A percentile compares a stretch with the other conserved stretches of the same genome.
phyloP scores from a whole-genome alignment of 2,329 filamentous ascomycete species.

The Ascochyta lentis region DNA sequence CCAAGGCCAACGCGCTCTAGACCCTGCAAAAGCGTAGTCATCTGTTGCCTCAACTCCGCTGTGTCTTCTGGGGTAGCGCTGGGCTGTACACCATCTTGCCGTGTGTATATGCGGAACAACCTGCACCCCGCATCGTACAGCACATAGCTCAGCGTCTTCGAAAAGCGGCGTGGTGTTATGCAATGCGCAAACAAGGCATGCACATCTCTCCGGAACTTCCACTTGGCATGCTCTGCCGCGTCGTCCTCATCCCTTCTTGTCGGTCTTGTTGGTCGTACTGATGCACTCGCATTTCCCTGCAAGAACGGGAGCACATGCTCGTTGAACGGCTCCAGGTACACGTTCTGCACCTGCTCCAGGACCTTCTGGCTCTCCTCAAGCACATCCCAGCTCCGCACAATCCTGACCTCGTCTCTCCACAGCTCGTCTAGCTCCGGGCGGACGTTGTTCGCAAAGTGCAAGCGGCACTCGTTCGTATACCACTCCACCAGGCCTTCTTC shows the following conservation, averaged over 20 bases:
- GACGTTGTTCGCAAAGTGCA: slow-evolving; percentile 50
- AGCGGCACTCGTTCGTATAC: slow-evolving; percentile 53
- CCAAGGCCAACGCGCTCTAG: slow-evolving; percentile 71
- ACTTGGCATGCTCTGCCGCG: slow-evolving; percentile 27
- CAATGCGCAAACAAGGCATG: slow-evolving; percentile 71
- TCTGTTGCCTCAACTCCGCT: slow-evolving; percentile 54
- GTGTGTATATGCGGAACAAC: slow-evolving; percentile 51
- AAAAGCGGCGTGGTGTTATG: slow-evolving; percentile 59
- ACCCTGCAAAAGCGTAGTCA: slow-evolving; percentile 64
- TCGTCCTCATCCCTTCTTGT: slow-evolving; percentile 36
- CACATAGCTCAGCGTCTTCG: slow-evolving; percentile 62
- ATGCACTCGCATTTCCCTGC: slow-evolving; percentile 28
- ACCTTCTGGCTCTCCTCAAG: slow-evolving; percentile 47
- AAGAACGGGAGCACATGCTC: slow-evolving; percentile 45
- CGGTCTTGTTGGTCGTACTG: slow-evolving; percentile 48
- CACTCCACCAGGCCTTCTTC: slow-evolving; percentile 51
- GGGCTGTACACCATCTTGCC: slow-evolving; percentile 34
- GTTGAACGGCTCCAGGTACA: slow-evolving; percentile 47
- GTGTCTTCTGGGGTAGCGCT: slow-evolving; percentile 26
- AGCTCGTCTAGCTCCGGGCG: slow-evolving; percentile 35
- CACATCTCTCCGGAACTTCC: slow-evolving; percentile 66
- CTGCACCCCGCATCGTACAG: slow-evolving; percentile 60
- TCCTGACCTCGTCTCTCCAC: slow-evolving; percentile 39
- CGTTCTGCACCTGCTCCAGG: slow-evolving; percentile 45
- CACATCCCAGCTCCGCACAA: slow-evolving; percentile 37